These are phyloP conservation scores for Austroboletus eburneus DNA, from an alignment of 768 basidiomycete genomes.

Conservation along the genomic window DNA sequence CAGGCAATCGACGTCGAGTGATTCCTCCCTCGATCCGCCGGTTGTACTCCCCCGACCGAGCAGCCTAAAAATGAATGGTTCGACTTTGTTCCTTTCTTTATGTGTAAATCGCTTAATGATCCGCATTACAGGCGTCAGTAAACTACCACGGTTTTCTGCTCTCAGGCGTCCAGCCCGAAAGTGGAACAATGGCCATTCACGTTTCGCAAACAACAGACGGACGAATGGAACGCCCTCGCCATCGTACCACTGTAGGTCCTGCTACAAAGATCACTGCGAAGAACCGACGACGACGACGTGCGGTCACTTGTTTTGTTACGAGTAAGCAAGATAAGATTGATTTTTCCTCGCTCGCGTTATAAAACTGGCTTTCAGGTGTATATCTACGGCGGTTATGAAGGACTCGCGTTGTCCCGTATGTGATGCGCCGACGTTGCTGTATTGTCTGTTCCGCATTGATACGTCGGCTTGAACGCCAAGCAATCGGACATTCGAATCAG, in stretches of 20 bases:
- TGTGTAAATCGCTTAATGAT: background rate
- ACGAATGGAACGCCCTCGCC: conserved; percentile 4
- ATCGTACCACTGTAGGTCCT: conserved; percentile 47
- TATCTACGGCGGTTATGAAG: conserved; percentile 45
- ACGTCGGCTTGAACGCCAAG: conserved; percentile 23
- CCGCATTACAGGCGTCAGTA: conserved; percentile 22
- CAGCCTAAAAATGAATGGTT: conserved; percentile 20
- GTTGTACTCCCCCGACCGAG: conserved; percentile 12
- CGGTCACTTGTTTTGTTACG: conserved; percentile 60
- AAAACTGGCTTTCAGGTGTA: conserved; percentile 41
- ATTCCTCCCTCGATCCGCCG: conserved; percentile 26
- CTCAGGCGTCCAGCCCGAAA: conserved; percentile 21
- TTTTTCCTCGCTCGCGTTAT: background rate
- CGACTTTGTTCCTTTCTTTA: background rate
- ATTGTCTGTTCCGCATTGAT: conserved; percentile 54
- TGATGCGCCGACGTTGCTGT: conserved; percentile 46
- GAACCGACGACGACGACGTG: conserved; percentile 60
- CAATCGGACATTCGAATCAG: background rate
- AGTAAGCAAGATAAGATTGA: conserved; percentile 20
- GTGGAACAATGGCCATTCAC: conserved; percentile 9
- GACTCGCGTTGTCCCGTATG: conserved; percentile 51
- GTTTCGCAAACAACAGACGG: conserved; percentile 7
- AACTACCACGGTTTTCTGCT: conserved; percentile 29
- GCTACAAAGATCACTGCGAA: conserved; percentile 45
- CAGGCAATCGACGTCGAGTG: conserved; percentile 28